Base-by-base conservation (phyloP, 148 eudicot species). In the Rheum nobile region DNA sequence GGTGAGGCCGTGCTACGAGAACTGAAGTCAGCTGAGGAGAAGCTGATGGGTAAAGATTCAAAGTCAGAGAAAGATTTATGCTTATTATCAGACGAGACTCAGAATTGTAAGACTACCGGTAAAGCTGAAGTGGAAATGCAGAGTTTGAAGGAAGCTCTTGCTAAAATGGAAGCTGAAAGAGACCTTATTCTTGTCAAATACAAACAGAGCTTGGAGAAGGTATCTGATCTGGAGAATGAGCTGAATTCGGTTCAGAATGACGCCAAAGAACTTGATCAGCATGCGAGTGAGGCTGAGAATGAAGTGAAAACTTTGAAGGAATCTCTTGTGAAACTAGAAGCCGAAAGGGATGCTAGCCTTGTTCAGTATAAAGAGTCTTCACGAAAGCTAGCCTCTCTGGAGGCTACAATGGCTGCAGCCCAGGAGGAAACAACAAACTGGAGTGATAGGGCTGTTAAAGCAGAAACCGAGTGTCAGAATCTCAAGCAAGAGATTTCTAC, bases 301-400 rank as follows among this genome's bases (percentile, higher is more conserved):
- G 98, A 95, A 79, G 82, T 86, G 63, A 81, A 81, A 78, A 74
- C 77, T 13, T 72, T 95, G 79, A 92, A 86, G 78, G 90, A 87
- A 77, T 76, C 85, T 12, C 90, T 91, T n/a, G 35, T 55, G 50
- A 80, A 77, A 47, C 74, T 86, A 70, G 88, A 91, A 80, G 84
- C 77, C 71, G 93, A 95, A 78, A 85, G 84, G 76, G 94, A 89
- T 77, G 71, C 72, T 68, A 79, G 75, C 80, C 75, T 83, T 73
- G 35, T 75, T 55, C 80, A 78, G 71, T 84, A 82, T 37, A 79
- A 71, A 74, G 86, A 85, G 76, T 81, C 79, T 75, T 74, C 72
- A 72, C 81, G 85, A 73, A 85, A 61, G 76, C 79, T 93, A 78
- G 82, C 84, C 65, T 54, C 79, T 80, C 65, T 83, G 79, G 93